Evolutionary conservation across 371 early-diverging fungal genomes (phyloP), one percentile per base, ranked within the genome.

Genomic region (Paraphysoderma sedebokerense): DNA sequence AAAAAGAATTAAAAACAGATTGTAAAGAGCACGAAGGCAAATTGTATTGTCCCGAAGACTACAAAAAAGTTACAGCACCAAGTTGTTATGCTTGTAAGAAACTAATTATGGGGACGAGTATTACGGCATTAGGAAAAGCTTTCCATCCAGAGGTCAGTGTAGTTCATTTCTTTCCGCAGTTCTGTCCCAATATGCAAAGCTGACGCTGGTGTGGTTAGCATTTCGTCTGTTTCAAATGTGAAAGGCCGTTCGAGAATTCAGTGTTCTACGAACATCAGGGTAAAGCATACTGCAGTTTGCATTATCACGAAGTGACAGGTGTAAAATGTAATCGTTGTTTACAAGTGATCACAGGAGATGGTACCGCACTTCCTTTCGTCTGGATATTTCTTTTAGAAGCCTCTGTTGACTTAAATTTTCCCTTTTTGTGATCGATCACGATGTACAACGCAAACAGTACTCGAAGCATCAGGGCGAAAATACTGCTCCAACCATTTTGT

Each of bases 401-500:
- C n/a, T 30, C 19, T 28, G 6, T 12, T 12, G 5, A n/a, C 13
- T 15, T 28, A 17, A 9, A 30, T 3, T 7, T 2, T 13, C 45
- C 5, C 0, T 33, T 44, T n/a, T 12, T 27, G 49, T 17, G 34
- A 12, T 9, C 15, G 12, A 50, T 32, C 19, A 3, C 15, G 1
- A 24, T 7, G 26, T 9, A 12, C 53, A 28, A 30, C n/a, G 19
- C 30, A 17, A 23, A 7, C 33, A 63, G 66, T 56, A 17, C 55
- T 68, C 29, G 36, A 47, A 0, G 65, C 65, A 1, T 22, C 61
- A 13, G 52, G 53, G 7, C 36, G 57, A 4, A 47, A 54, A 26
- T 70, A 57, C 58, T 70, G 71, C 44, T 59, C 57, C 19, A 19
- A 58, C n/a, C 71, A 70, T 37, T 67, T 70, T 27, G 31, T 56